A percentile compares a stretch with the other conserved stretches of the same genome.
phyloP scores from a whole-genome alignment of 768 basidiomycete genomes.

The Podaxis carcinomalis region DNA sequence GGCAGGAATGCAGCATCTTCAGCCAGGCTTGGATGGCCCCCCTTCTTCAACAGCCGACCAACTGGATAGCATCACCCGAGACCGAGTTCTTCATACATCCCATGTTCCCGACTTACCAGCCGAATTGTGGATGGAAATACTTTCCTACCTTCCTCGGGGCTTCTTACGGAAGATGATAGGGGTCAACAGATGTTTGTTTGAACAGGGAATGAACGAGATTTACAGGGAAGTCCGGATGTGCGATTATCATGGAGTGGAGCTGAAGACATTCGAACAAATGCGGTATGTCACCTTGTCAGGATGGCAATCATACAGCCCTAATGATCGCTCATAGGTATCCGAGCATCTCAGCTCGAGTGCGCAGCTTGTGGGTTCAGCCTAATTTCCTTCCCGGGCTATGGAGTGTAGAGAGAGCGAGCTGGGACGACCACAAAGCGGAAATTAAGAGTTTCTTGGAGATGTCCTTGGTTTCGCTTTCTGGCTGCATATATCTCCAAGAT shows the following conservation, averaged over 20 bases:
- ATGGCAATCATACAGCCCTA: not conserved
- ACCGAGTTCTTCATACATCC: not conserved
- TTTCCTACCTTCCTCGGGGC: constrained; percentile 18
- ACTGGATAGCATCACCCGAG: not conserved
- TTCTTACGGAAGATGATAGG: constrained; percentile 21
- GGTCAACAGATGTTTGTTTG: constrained; percentile 23
- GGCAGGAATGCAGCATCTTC: not conserved
- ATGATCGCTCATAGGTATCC: constrained; percentile 9
- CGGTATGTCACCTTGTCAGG: constrained; percentile 9
- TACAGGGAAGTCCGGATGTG: constrained; percentile 24
- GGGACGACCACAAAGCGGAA: not conserved
- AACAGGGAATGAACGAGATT: constrained; percentile 24
- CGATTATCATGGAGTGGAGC: constrained; percentile 17
- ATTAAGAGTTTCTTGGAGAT: constrained; percentile 9
- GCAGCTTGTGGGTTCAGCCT: constrained; percentile 22
- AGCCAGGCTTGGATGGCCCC: not conserved
- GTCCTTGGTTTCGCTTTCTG: constrained; percentile 9
- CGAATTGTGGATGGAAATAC: constrained; percentile 23
- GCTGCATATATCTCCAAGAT: constrained; percentile 17
- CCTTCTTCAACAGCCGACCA: not conserved
- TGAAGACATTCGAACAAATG: constrained; percentile 20
- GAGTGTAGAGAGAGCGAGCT: not conserved
- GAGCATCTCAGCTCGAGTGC: constrained; percentile 19
- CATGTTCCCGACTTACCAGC: constrained; percentile 18
- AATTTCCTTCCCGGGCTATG: constrained; percentile 21